These are phyloP conservation scores for Pythium aphanidermatum DNA, from an alignment of 352 stramenopile species.

Conservation along the genomic window DNA sequence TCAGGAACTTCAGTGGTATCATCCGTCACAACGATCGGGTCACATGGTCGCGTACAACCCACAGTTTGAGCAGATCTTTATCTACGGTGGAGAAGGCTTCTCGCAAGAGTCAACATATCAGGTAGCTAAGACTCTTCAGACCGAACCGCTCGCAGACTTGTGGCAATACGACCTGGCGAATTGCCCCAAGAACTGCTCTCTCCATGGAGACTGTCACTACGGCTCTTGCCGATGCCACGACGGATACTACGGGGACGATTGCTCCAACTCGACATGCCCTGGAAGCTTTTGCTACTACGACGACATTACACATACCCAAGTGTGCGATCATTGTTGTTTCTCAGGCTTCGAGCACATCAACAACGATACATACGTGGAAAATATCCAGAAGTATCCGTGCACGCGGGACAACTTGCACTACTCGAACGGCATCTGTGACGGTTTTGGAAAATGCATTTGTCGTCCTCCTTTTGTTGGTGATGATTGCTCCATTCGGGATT, in stretches of 20 bases:
- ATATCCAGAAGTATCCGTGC: conserved; percentile 90
- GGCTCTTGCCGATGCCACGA: conserved; percentile 92
- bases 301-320: conserved; percentile 69
- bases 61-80: conserved; percentile 64
- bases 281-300: conserved; percentile 93
- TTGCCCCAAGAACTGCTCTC: conserved; percentile 92
- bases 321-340: conserved; percentile 93
- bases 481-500: conserved; percentile 93
- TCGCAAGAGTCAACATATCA: conserved; percentile 53
- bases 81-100: conserved; percentile 89
- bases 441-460: conserved; percentile 95
- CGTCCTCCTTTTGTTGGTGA: conserved; percentile 89
- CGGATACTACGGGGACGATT: conserved; percentile 96
- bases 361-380: conserved; percentile 87
- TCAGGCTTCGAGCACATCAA: conserved; percentile 80
- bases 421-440: conserved; percentile 94
- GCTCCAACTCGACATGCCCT: conserved; percentile 92
- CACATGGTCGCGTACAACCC: conserved; percentile 84
- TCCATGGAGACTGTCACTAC: conserved; percentile 88
- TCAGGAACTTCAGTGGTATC: conserved; percentile 68
- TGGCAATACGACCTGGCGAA: conserved; percentile 89
- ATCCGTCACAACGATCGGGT: conserved; percentile 79
- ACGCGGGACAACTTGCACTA: conserved; percentile 76
- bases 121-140: conserved; percentile 44
- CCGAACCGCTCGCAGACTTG: conserved; percentile 72